Evolutionary conservation across 768 basidiomycete genomes (phyloP).

Genomic region (Candolleomyces efflorescens): DNA sequence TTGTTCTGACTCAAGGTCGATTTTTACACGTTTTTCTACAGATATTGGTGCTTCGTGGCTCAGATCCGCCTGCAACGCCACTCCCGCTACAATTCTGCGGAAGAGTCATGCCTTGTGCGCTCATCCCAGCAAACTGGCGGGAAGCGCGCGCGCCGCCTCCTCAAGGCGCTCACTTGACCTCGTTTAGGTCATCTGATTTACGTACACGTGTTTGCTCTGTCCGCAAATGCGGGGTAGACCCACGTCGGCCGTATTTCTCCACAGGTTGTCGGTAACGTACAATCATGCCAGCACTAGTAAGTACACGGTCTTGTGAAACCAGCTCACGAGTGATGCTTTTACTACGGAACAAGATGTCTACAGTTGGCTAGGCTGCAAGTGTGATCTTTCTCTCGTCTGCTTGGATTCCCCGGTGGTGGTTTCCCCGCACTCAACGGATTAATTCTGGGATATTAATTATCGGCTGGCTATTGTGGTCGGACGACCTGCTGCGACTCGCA

Average conservation of each 20-base stretch:
- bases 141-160: not conserved
- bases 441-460: not conserved
- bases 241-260: not conserved
- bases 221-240: not conserved
- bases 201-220: not conserved
- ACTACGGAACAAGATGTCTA: not conserved
- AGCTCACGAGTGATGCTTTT: not conserved
- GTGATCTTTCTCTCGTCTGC: not conserved
- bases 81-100: not conserved
- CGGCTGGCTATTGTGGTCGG: not conserved
- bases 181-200: not conserved
- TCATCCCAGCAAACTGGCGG: conserved; percentile 1
- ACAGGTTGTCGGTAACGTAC: not conserved
- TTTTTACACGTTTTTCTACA: not conserved
- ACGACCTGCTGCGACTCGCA: no score
- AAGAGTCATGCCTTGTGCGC: not conserved
- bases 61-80: conserved; percentile 8
- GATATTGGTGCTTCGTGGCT: conserved; percentile 9
- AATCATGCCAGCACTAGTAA: not conserved
- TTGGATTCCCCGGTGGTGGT: not conserved
- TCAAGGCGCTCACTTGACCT: conserved; percentile 3
- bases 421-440: not conserved
- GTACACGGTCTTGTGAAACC: not conserved
- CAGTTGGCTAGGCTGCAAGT: not conserved
- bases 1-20: conserved; percentile 7